A percentile compares a stretch with the other conserved stretches of the same genome.
Conservation (phyloP, 192 early-diverging fungal genomes). For the Entomortierella beljakovae region DNA sequence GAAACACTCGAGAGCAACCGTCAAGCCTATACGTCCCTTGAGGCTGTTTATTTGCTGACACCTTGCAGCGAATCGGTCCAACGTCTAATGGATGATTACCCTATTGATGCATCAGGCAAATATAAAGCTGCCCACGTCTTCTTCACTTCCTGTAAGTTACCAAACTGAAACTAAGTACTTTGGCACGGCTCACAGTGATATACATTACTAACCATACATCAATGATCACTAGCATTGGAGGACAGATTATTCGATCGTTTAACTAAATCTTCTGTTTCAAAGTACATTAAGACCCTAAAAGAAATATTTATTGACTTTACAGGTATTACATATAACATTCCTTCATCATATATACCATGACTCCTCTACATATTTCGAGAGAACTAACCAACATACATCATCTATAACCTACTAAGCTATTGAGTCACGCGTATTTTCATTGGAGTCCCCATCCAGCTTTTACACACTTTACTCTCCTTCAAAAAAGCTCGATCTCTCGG, state of each 20-base stretch:
- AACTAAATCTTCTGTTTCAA: conserved; percentile 62
- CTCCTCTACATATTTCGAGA: neutral
- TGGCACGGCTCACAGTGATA: too few relatives aligned
- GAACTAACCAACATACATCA: neutral
- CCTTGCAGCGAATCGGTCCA: conserved; percentile 70
- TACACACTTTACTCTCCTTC: conserved; percentile 73
- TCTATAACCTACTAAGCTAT: conserved; percentile 56
- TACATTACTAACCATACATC: too few relatives aligned
- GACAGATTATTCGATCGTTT: conserved; percentile 71
- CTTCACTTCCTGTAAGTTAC: conserved; percentile 65
- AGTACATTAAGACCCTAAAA: conserved; percentile 72
- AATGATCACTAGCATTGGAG: conserved; percentile 70
- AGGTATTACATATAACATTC: conserved; percentile 66
- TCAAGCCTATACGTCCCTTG: conserved; percentile 68
- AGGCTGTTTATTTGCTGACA: conserved; percentile 72
- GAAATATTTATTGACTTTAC: conserved; percentile 88
- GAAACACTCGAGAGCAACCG: conserved; percentile 70
- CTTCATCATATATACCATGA: neutral
- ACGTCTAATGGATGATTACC: conserved; percentile 71
- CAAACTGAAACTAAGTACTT: neutral
- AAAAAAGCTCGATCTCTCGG: conserved; percentile 45
- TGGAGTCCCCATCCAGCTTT: conserved; percentile 77
- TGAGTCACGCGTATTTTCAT: conserved; percentile 75
- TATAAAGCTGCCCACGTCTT: conserved; percentile 72
- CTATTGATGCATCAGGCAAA: conserved; percentile 58